These are phyloP conservation scores for Blastobotrys americana DNA, from an alignment of 805 yeast species.

Conservation along the genomic window DNA sequence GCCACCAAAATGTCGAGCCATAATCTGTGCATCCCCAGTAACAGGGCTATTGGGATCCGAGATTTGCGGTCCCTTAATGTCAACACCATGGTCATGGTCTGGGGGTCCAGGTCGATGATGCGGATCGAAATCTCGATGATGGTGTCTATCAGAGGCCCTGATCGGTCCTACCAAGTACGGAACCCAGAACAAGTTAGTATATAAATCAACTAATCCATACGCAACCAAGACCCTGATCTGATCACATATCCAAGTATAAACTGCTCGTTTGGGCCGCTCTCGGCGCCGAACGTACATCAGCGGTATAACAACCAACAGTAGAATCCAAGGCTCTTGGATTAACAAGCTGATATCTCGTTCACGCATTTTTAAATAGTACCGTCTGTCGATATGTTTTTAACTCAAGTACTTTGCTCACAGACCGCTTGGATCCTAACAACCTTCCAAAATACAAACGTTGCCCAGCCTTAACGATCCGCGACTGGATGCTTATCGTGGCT, in stretches of 20 bases:
- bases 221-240: conserved; percentile 5
- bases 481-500: too few species aligned
- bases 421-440: too few species aligned
- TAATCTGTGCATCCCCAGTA: conserved; percentile 6
- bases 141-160: neutral
- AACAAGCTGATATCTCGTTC: too few species aligned
- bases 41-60: neutral
- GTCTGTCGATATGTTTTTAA: too few species aligned
- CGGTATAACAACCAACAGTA: conserved; percentile 9
- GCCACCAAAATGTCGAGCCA: neutral
- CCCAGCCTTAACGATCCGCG: too few species aligned
- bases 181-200: neutral
- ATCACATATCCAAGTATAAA: conserved; percentile 11
- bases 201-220: conserved; percentile 6
- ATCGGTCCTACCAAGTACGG: neutral
- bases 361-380: too few species aligned
- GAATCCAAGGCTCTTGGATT: neutral
- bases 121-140: too few species aligned
- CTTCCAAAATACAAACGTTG: too few species aligned
- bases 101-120: neutral
- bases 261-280: conserved; percentile 12
- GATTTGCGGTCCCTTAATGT: neutral
- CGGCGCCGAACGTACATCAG: conserved; percentile 7
- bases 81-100: neutral
- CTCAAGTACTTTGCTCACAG: too few species aligned